These are phyloP conservation scores for Boeremia exigua DNA, from an alignment of 2,329 filamentous ascomycete genomes.

Conservation along the genomic window DNA sequence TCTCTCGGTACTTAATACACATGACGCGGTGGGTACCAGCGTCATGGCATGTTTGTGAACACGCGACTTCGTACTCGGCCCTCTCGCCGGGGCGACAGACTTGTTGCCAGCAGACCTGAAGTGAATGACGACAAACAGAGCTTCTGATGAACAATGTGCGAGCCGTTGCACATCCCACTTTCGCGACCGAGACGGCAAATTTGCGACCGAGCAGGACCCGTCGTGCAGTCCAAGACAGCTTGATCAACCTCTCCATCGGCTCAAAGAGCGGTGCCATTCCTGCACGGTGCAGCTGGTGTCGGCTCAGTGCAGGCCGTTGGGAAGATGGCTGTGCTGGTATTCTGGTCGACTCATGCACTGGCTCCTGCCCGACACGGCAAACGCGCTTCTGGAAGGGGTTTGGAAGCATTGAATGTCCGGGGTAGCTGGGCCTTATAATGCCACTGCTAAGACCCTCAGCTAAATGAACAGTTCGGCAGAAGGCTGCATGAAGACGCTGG, in stretches of 20 bases:
- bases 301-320: background rate
- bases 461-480: background rate
- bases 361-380: slow-evolving; percentile 1
- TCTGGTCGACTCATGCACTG: slow-evolving; percentile 7
- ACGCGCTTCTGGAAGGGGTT: slow-evolving; percentile 12
- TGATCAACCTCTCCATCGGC: slow-evolving; percentile 1
- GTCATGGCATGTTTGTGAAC: background rate
- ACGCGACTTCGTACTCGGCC: slow-evolving; percentile 6
- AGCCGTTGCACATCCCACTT: slow-evolving; percentile 2
- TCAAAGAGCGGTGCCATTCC: slow-evolving; percentile 10
- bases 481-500: slow-evolving; percentile 5
- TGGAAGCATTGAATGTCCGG: slow-evolving; percentile 11
- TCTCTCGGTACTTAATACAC: background rate
- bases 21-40: background rate
- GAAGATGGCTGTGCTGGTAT: slow-evolving; percentile 14
- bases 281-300: slow-evolving; percentile 13
- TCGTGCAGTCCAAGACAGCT: slow-evolving; percentile 2
- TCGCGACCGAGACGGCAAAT: slow-evolving; percentile 1
- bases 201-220: slow-evolving; percentile 7
- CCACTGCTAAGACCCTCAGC: background rate
- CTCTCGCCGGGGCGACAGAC: background rate
- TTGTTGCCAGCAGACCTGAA: background rate
- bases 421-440: slow-evolving; percentile 11
- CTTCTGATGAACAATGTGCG: slow-evolving; percentile 7
- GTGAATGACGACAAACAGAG: slow-evolving; percentile 3